Conservation (phyloP, 2,329 filamentous ascomycete species). For the Botrytis galanthina region DNA sequence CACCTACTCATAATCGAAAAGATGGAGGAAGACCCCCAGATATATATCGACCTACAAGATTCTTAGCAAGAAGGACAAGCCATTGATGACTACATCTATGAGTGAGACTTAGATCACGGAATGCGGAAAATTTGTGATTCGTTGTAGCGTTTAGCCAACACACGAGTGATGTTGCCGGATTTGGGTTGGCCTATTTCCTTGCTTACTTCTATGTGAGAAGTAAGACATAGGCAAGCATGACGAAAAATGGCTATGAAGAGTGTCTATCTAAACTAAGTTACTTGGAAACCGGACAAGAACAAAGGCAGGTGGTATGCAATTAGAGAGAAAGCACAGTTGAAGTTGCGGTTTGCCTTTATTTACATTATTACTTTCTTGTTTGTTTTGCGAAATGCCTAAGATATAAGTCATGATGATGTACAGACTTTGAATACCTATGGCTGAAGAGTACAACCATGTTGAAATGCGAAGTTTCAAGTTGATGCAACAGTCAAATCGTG, state of each 20-base stretch:
- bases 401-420: background rate
- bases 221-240: background rate
- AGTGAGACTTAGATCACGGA: accelerated
- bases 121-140: background rate
- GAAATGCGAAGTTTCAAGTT: background rate
- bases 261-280: background rate
- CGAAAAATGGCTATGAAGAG: background rate
- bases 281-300: background rate
- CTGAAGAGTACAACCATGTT: accelerated
- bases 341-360: background rate
- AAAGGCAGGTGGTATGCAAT: too few relatives aligned
- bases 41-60: background rate
- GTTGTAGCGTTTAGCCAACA: background rate
- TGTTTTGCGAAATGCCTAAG: background rate
- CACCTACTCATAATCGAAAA: background rate
- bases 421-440: background rate
- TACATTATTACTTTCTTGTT: background rate
- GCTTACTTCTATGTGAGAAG: background rate
- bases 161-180: too few relatives aligned
- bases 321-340: background rate
- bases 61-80: background rate
- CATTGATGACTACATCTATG: too few relatives aligned
- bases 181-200: background rate
- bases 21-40: accelerated
- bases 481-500: background rate